Evolutionary conservation across 2,329 filamentous ascomycete species (phyloP), one percentile per base, ranked within the genome.

Genomic region (Cytospora paraplurivora): DNA sequence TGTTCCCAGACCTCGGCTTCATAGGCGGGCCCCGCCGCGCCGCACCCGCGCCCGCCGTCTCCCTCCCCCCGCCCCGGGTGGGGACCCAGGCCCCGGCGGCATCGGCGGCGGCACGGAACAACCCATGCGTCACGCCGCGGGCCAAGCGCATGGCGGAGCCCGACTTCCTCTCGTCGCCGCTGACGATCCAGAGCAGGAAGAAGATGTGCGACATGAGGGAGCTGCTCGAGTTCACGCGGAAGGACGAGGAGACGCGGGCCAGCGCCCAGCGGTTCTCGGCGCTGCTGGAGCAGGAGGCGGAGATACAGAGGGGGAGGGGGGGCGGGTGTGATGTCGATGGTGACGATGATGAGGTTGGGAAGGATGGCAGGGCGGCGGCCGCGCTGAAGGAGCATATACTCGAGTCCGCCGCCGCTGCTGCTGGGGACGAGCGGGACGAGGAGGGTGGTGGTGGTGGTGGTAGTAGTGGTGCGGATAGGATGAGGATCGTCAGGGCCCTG

Each of bases 171-270:
- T 63, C 61, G 10, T 85, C 84, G 4, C 83, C 85, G 6, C 69
- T 85, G 56, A 78, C 82, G 2, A 74, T 81, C 61, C 77, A 79
- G 52, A 76, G 81, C 17, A 84, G 82, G 69, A 87, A 88, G 73
- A 50, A 66, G 17, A 87, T 84, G 67, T 88, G 88, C 67, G 84
- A 88, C 60, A 74, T 92, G 62, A 84, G 85, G 63, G 79, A 83
- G 1, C 78, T 93, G 10, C 78, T 88, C 49, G 83, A 79, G 53
- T 82, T 88, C 69, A 82, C 86, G 7, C 77, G 80, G 49, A 79
- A 82, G 62, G 85, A 91, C 66, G 79, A 85, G 50, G 84, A 85
- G 47, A 81, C 81, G 1, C 83, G 86, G 59, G 85, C 82, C 17
- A 87, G 82, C 66, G 80, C 80, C 7, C 76, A 78, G 65, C 79